These are phyloP conservation scores for Rhodamnia argentea DNA, from an alignment of 345 rosid genomes.

Conservation along the genomic window DNA sequence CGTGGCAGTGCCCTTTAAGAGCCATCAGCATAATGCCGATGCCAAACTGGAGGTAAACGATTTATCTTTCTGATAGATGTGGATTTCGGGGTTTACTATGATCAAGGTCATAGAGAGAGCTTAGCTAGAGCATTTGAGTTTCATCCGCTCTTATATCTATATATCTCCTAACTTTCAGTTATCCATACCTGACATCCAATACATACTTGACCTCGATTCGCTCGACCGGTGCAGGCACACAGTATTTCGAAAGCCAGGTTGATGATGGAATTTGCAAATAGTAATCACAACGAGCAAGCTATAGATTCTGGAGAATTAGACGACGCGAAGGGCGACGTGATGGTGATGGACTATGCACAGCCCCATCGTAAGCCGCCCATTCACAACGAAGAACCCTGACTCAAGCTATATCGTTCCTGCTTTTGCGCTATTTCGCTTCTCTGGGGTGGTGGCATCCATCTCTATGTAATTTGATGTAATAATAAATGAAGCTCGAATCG, in stretches of 20 bases:
- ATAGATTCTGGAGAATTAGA: constrained; percentile 10
- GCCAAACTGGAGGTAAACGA: background rate
- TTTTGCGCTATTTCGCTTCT: background rate
- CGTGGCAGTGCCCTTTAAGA: background rate
- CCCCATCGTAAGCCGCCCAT: constrained; percentile 92
- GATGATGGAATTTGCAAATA: background rate
- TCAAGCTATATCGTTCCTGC: background rate
- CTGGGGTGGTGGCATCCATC: background rate
- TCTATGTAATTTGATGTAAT: background rate
- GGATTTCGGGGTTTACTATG: background rate
- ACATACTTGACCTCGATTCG: background rate
- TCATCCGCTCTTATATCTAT: too few relatives aligned
- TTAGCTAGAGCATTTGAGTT: background rate
- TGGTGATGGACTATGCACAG: constrained; percentile 76
- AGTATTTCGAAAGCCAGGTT: background rate
- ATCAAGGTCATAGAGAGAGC: background rate
- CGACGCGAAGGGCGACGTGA: constrained; percentile 29
- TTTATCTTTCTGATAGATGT: background rate
- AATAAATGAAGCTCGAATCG: background rate
- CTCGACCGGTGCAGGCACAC: background rate
- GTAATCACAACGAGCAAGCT: constrained; percentile 6
- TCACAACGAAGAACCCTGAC: constrained; percentile 62
- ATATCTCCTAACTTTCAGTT: too few relatives aligned
- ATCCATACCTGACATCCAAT: background rate
- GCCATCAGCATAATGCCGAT: background rate